Evolutionary conservation across 179 eudicot genomes (phyloP), one percentile per base, ranked within the genome.

Genomic region (Camellia oleifera): DNA sequence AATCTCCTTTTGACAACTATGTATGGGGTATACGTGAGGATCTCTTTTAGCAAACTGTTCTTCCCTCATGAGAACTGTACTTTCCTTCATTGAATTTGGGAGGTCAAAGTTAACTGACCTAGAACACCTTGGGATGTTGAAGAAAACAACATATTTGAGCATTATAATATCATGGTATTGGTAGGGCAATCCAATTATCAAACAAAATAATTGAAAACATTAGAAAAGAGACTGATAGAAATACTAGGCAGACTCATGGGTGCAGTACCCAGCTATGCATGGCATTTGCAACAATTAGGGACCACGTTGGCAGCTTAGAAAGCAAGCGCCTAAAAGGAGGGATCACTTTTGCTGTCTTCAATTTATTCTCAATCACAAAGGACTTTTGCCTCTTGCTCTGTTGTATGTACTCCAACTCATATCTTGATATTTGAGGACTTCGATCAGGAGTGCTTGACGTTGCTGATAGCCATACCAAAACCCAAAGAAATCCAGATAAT

Each of bases 391-490:
- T 86, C 69, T 76, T 80, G 63, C 77, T 83, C 40, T 32, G 40
- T 69, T 90, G 89, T 83, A 96, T 92, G 83, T 94, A 92, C 77
- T 87, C 86, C 83, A 96, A 89, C 86, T 96, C 99, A 84, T 77
- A 86, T 71, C 53, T 82, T 68, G 99, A 91, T 85, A 96, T 96
- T 80, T 96, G 98, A 77, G 65, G 85, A 83, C 91, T 89, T 80
- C 84, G 85, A 63, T 90, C 97, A 54, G 99, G 99, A 84, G 90
- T 79, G 78, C 98, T 94, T 77, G 99, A 89, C 65, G 94, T 92
- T 78, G 99, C 99, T 84, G 99, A 91, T 76, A 96, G 67, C 99
- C 99, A 96, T n/a, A 96, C 95, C 88, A 96, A 84, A 85, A 94
- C 95, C 99, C 99, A 97, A 17, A 97, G 92, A 79, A 97, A 90